Percentiles rank a stretch among this genome's conserved stretches.
These are phyloP conservation scores for Lipomyces yamanashiensis DNA, from an alignment of 805 yeast species.

Conservation along the genomic window DNA sequence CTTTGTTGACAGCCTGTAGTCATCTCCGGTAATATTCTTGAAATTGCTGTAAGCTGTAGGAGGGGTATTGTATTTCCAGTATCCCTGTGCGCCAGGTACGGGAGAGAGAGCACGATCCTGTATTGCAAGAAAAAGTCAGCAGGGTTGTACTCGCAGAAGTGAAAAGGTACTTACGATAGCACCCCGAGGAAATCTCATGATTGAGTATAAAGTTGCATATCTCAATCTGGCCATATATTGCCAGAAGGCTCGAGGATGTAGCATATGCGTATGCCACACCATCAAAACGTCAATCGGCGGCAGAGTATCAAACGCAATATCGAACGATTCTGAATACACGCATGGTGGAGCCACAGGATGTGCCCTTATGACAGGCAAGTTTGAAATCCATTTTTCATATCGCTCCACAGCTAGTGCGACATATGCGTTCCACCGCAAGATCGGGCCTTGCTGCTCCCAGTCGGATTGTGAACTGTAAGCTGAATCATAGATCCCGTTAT, in stretches of 20 bases:
- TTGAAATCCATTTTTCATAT: conserved; percentile 6
- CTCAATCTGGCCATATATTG: conserved; percentile 29
- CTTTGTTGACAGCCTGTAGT: not conserved
- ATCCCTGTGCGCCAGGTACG: not conserved
- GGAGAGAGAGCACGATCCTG: not conserved
- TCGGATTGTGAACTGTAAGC: not conserved
- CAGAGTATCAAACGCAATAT: conserved; percentile 11
- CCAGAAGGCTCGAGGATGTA: conserved; percentile 36
- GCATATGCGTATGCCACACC: conserved; percentile 39
- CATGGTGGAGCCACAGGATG: not conserved
- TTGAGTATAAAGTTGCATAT: not conserved
- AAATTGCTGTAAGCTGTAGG: not conserved
- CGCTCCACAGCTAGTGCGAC: conserved; percentile 23
- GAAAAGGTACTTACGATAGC: conserved; percentile 11
- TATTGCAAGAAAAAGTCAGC: not conserved
- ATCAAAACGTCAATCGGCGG: conserved; percentile 39
- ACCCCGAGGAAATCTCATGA: conserved; percentile 22
- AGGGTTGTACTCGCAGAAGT: too few species aligned
- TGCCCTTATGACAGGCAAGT: not conserved
- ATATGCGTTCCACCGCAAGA: conserved; percentile 14
- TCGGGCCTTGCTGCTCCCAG: not conserved
- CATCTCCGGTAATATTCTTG: not conserved
- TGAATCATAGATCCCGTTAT: conserved; percentile 6
- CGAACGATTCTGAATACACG: not conserved
- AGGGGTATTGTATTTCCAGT: not conserved